Percentiles rank a stretch among this genome's conserved stretches.
These are phyloP conservation scores for Metschnikowia drakensbergensis DNA, from an alignment of 805 yeast genomes.

Conservation along the genomic window DNA sequence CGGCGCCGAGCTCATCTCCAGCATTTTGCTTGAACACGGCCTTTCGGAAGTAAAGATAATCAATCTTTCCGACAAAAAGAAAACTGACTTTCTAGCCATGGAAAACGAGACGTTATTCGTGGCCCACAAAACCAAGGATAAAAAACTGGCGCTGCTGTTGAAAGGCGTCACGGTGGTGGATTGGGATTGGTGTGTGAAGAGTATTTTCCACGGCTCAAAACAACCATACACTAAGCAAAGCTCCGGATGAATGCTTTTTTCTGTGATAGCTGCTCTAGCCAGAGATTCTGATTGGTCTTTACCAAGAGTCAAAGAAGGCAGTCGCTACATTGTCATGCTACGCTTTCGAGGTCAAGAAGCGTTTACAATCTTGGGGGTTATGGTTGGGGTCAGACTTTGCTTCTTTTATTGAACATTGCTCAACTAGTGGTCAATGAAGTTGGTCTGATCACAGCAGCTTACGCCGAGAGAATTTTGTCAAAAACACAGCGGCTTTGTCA, in stretches of 20 bases:
- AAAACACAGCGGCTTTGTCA: too few relatives aligned
- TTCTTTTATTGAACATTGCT: too few relatives aligned
- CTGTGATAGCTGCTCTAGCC: too few relatives aligned
- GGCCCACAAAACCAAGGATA: slow-evolving; percentile 37
- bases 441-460: too few relatives aligned
- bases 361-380: too few relatives aligned
- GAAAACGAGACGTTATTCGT: slow-evolving; percentile 22
- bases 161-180: slow-evolving; percentile 40
- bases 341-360: too few relatives aligned
- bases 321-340: too few relatives aligned
- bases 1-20: slow-evolving; percentile 51
- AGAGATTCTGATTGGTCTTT: too few relatives aligned
- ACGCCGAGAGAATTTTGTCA: too few relatives aligned
- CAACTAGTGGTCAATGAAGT: too few relatives aligned
- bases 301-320: too few relatives aligned
- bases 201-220: slow-evolving; percentile 40
- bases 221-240: slow-evolving; percentile 2
- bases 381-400: too few relatives aligned
- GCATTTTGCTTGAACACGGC: slow-evolving; percentile 62
- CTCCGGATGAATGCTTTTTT: not conserved
- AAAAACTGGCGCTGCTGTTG: slow-evolving; percentile 6
- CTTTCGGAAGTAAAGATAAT: slow-evolving; percentile 25
- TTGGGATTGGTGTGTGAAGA: slow-evolving; percentile 63
- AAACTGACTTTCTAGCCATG: slow-evolving; percentile 15
- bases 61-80: slow-evolving; percentile 16